Evolutionary conservation across 2,329 filamentous ascomycete genomes (phyloP), one percentile per base, ranked within the genome.

Genomic region (Aspergillus unguis): DNA sequence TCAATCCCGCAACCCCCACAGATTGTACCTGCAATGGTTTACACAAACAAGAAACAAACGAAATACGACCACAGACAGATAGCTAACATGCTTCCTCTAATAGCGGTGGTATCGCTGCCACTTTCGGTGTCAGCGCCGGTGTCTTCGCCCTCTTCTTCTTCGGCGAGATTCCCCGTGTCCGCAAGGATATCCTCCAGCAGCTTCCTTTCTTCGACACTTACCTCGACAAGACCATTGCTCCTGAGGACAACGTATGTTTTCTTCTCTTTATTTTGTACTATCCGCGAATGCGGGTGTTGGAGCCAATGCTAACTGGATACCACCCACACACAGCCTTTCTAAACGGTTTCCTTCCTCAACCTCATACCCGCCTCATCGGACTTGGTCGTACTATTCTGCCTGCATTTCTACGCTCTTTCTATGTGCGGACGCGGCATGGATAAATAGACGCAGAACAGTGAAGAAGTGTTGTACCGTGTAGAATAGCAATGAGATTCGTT

Each of bases 91-190:
- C 23, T 32, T 9, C 5, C 11, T 29, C 2, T 6, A 42, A 61
- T 40, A 77, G 75, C 59, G 77, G 70, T 52, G 59, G 65, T 49
- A 75, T 83, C 45, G 78, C 76, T 41, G 77, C 71, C 49, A 75
- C 75, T 43, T 84, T 85, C 70, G 83, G 81, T 59, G 79, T 77
- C 57, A 75, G 77, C 43, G 76, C 79, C 38, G 83, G 80, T 58
- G 73, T 82, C 66, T 81, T 82, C 70, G 81, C 80, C 35, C 67
- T 86, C 61, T 85, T 82, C 75, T 83, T 86, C 77, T 81, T 85
- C 72, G 80, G 81, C 62, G 83, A 84, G 62, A 77, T 86, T 27
- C 83, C 83, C 54, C 79, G 77, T 64, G 81, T 86, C 42, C 76
- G 81, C 65, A 76, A 80, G 62, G 83, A 86, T 66, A 82, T 86